Conservation (phyloP, 352 stramenopile genomes). For the Lagenidium giganteum region DNA sequence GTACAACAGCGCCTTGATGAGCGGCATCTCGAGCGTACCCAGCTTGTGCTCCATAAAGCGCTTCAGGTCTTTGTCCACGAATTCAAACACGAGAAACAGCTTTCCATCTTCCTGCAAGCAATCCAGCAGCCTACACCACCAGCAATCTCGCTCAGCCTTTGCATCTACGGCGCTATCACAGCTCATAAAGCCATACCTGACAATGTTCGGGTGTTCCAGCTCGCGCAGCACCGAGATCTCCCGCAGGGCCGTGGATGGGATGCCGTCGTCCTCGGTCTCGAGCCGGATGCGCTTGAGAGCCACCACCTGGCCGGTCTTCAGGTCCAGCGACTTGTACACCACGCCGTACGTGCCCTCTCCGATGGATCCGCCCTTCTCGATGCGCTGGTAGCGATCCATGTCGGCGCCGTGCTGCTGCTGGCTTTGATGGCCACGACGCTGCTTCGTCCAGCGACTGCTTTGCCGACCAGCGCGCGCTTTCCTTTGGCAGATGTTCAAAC, state of each 20-base stretch:
- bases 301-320: slow-evolving; percentile 88
- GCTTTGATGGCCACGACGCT: no score
- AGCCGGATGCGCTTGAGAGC: slow-evolving; percentile 97
- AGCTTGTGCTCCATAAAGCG: slow-evolving; percentile 91
- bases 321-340: slow-evolving; percentile 95
- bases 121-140: slow-evolving; percentile 74
- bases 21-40: slow-evolving; percentile 41
- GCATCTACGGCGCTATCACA: no score
- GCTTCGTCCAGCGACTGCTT: no score
- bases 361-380: slow-evolving; percentile 91
- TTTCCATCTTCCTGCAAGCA: slow-evolving; percentile 94
- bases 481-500: no score
- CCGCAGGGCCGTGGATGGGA: slow-evolving; percentile 96
- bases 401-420: no score
- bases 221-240: slow-evolving; percentile 98
- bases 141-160: no score
- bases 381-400: slow-evolving; percentile 89
- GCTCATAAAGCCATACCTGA: slow-evolving; percentile 87
- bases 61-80: slow-evolving; percentile 98
- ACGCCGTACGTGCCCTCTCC: slow-evolving; percentile 97
- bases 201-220: slow-evolving; percentile 98
- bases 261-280: slow-evolving; percentile 98
- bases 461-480: no score
- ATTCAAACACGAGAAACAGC: slow-evolving; percentile 99
- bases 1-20: slow-evolving; percentile 81